Evolutionary conservation across 2,329 filamentous ascomycete genomes (phyloP), one percentile per base, ranked within the genome.

Genomic region (Sporothrix curviconia): DNA sequence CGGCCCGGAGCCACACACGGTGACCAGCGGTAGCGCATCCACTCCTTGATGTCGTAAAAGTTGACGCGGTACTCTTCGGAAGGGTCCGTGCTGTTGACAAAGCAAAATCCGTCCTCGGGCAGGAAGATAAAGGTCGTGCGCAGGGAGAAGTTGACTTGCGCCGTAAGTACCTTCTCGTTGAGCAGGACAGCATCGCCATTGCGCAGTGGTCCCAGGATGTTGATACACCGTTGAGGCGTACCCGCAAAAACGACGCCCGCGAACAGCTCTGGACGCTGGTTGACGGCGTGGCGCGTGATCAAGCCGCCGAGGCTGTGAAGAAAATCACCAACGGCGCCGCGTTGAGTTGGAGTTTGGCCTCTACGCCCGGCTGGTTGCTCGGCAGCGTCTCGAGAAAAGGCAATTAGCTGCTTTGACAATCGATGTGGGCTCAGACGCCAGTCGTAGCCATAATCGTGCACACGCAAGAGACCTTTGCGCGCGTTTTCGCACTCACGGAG

Each of bases 381-480:
- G 87, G 87, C 1, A 97, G 75, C 2, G 73, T 77, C 66, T 88
- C 83, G 14, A 97, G 75, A 65, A 89, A n/a, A 96, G 17, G 80
- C 72, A 36, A 86, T 82, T n/a, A 97, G 74, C 60, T 83, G 83
- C 46, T 78, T 76, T 3, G 88, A 91, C 0, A 94, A 78, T 1
- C 90, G 75, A 66, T 86, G 81, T 1, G 92, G 92, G 62, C 89
- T 94, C 39, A 99, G 75, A 15, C 92, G 81, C 92, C 92, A 97
- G 71, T 97, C 92, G 66, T 96, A 97, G 17, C 92, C 91, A 67
- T 92, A 97, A 65, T 96, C 87, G 76, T 91, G 91, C 1, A 96
- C 81, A 47, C 90, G 80, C 6, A 96, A 74, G 61, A 81, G 86
- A 7, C 89, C 90, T 4, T 75, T 78, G 54, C 81, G 79, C 1